Base-by-base conservation (phyloP, 495 filamentous ascomycete species). In the Penicilliopsis zonata region DNA sequence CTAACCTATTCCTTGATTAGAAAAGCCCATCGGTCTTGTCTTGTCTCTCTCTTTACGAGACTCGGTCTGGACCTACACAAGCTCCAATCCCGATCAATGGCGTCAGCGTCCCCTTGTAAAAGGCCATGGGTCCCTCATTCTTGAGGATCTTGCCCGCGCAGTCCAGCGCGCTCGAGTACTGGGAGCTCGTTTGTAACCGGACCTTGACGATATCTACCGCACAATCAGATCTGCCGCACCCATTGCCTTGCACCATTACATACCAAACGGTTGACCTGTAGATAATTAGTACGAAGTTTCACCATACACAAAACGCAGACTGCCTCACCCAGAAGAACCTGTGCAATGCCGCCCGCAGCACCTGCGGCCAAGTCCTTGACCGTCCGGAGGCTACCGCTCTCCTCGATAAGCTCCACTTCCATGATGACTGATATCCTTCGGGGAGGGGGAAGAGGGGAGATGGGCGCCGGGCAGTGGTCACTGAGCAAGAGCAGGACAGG, bases 31-130 rank as follows among this genome's bases (percentile, higher is more conserved):
- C n/a, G n/a, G n/a, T n/a, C n/a, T n/a, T n/a, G n/a, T n/a, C n/a
- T n/a, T n/a, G n/a, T n/a, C n/a, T n/a, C n/a, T n/a, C n/a, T n/a
- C n/a, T n/a, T n/a, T n/a, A n/a, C n/a, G n/a, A n/a, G n/a, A n/a
- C n/a, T n/a, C n/a, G n/a, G n/a, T n/a, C n/a, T n/a, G n/a, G 13
- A 64, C 70, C 57, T 61, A 76, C 90, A 51, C 90, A 98, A 37
- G 92, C 92, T 47, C 90, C 90, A 50, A 98, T 96, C 41, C 90
- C 90, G 20, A 98, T 70, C 19, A 98, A 64, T 1, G 90, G 90
- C n/a, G 92, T 96, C 33, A 96, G 63, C 2, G 92, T 96, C 40
- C 90, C 90, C 58, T 98, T 98, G 72, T 98, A 98, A 71, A 98
- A 98, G 28, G 90, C 88, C 3, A 78, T 49, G 1, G 87, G 67